Conservation (phyloP, 2,329 filamentous ascomycete genomes). For the Ceratocystiopsis sp. region DNA sequence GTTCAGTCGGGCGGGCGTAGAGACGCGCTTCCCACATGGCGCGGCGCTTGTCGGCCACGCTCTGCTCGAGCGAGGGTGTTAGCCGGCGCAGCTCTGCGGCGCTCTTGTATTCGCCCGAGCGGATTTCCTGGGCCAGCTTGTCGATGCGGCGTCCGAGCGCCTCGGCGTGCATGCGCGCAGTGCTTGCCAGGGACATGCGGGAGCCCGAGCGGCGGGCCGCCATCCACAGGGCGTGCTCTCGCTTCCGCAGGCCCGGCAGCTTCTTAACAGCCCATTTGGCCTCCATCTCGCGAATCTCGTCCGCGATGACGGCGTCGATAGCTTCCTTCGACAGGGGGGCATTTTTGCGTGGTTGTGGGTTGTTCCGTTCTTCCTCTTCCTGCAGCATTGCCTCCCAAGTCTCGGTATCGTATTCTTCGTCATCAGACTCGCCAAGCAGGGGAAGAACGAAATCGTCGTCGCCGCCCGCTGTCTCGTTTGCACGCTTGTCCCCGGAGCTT, state of each 20-base stretch:
- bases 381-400: constrained; percentile 39
- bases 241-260: constrained; percentile 34
- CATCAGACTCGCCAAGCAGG: constrained; percentile 24
- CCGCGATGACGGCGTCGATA: constrained; percentile 34
- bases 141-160: constrained; percentile 32
- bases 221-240: constrained; percentile 46
- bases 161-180: constrained; percentile 24
- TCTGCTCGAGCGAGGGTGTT: constrained; percentile 44
- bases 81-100: constrained; percentile 34
- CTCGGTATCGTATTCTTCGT: constrained; percentile 22
- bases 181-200: constrained; percentile 24
- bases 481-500: neutral
- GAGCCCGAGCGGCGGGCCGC: constrained; percentile 28
- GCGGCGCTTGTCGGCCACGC: constrained; percentile 42
- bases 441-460: constrained; percentile 20
- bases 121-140: constrained; percentile 37
- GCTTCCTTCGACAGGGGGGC: constrained; percentile 24
- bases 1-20: constrained; percentile 20
- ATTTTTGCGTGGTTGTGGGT: constrained; percentile 11
- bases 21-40: constrained; percentile 27
- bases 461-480: neutral
- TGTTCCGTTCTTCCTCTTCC: constrained; percentile 25
- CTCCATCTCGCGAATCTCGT: constrained; percentile 35
- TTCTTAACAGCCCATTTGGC: constrained; percentile 41
- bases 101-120: constrained; percentile 31